These are phyloP conservation scores for Pythium brassicae DNA, from an alignment of 352 stramenopile species.

Conservation along the genomic window DNA sequence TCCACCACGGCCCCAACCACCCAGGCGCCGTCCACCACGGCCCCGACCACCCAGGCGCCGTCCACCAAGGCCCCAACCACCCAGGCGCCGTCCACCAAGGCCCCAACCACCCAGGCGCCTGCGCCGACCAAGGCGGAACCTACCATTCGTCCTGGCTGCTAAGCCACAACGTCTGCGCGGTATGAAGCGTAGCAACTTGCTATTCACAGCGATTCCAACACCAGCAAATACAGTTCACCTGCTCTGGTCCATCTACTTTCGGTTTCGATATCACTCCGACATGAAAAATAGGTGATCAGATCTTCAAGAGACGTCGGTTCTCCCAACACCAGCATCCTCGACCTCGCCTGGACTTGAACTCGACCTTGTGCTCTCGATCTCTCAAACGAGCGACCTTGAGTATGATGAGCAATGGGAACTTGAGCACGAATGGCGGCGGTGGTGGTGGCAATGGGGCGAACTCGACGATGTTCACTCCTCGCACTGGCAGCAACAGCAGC, in stretches of 20 bases:
- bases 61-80: not conserved
- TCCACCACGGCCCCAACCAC: not conserved
- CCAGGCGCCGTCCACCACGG: not conserved
- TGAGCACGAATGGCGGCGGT: not conserved
- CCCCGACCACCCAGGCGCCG: not conserved
- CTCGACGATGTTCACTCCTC: conserved; percentile 16
- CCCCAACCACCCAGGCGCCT: not conserved
- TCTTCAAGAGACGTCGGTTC: no score
- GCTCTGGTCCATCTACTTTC: no score
- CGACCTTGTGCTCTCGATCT: no score
- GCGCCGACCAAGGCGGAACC: not conserved
- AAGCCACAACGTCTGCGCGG: not conserved
- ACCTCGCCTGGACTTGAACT: no score
- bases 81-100: not conserved
- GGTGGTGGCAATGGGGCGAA: not conserved
- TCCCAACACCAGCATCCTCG: no score
- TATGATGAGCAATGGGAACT: conserved; percentile 14
- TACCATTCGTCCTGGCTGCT: conserved; percentile 1
- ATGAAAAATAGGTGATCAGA: no score
- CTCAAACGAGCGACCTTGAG: no score
- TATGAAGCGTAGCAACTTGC: no score
- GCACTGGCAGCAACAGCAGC: conserved; percentile 4
- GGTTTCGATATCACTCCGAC: no score
- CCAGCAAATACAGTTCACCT: no score
- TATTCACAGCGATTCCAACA: no score